phyloP scores from a whole-genome alignment of 768 basidiomycete genomes.

The Pisolithus marmoratus region DNA sequence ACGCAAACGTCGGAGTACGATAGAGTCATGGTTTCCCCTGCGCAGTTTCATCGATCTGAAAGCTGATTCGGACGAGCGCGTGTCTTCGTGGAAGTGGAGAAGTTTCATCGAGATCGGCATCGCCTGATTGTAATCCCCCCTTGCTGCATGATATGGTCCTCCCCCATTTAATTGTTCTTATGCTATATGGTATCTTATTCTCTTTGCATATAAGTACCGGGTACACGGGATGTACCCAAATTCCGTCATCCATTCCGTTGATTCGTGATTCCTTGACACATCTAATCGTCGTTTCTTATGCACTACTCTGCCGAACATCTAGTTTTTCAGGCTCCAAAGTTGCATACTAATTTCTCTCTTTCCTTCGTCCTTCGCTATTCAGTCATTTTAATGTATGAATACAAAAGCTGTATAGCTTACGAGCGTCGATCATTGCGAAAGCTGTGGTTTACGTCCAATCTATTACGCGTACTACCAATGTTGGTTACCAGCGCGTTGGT shows the following conservation, averaged over 20 bases:
- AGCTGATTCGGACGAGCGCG: slow-evolving; percentile 32
- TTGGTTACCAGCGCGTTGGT: too few relatives aligned
- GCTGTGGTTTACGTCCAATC: too few relatives aligned
- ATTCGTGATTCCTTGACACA: too few relatives aligned
- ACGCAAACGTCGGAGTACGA: slow-evolving; percentile 36
- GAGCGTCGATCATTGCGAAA: too few relatives aligned
- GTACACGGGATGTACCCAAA: slow-evolving; percentile 5
- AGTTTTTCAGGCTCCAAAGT: too few relatives aligned
- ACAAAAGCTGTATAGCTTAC: too few relatives aligned
- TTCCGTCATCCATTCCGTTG: too few relatives aligned
- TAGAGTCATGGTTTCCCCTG: slow-evolving; percentile 49
- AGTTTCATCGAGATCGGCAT: slow-evolving; percentile 57
- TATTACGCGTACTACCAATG: too few relatives aligned
- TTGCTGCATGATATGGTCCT: background rate
- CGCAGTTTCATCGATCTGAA: slow-evolving; percentile 63
- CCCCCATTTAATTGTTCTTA: background rate
- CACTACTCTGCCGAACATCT: too few relatives aligned
- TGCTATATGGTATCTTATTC: slow-evolving; percentile 8
- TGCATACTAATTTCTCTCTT: too few relatives aligned
- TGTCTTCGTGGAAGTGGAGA: slow-evolving; percentile 49
- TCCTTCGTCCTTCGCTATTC: background rate
- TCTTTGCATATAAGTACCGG: slow-evolving; percentile 1
- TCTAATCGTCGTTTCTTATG: too few relatives aligned
- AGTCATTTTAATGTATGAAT: too few relatives aligned
- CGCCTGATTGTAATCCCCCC: background rate